phyloP scores from a whole-genome alignment of 2,329 filamentous ascomycete species.

The Onygenales sp. region DNA sequence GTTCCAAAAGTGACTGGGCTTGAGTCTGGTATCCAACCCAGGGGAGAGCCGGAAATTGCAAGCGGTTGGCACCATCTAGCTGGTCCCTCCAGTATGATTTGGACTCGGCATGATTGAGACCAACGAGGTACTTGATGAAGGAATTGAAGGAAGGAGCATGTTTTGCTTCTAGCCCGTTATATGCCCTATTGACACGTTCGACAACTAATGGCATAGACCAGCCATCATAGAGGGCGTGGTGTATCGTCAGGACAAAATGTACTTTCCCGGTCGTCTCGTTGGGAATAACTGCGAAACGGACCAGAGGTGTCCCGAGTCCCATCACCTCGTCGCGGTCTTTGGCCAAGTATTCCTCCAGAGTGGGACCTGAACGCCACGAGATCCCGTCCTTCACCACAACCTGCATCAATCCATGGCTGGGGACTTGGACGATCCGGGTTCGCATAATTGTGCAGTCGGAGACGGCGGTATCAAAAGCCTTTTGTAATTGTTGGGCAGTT shows the following conservation, averaged over 20 bases:
- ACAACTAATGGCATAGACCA: constrained; percentile 27
- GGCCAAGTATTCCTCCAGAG: constrained; percentile 11
- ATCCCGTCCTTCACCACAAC: constrained; percentile 17
- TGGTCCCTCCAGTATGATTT: constrained; percentile 41
- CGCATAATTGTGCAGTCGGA: constrained; percentile 29
- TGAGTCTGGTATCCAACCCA: constrained; percentile 39
- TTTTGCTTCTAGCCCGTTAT: constrained; percentile 10
- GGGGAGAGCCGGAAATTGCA: constrained; percentile 42
- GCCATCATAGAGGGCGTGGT: constrained; percentile 33
- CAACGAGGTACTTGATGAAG: constrained; percentile 41
- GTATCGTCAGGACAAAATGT: constrained; percentile 24
- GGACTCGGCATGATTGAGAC: constrained; percentile 30
- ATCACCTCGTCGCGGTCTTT: constrained; percentile 12
- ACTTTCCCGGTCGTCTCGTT: constrained; percentile 1
- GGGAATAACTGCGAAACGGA: constrained; percentile 14
- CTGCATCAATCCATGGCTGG: constrained; percentile 11
- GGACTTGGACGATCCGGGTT: constrained; percentile 25
- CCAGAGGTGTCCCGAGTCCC: constrained; percentile 15
- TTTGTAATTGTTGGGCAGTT: constrained; percentile 24
- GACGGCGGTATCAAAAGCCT: constrained; percentile 28
- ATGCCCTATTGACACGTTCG: constrained; percentile 19
- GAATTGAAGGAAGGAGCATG: constrained; percentile 32
- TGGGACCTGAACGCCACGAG: constrained; percentile 13
- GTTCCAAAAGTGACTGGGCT: constrained; percentile 20
- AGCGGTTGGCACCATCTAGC: constrained; percentile 32